phyloP scores from a whole-genome alignment of 1,284 basidiomycete species.

The Golubevia sp. region DNA sequence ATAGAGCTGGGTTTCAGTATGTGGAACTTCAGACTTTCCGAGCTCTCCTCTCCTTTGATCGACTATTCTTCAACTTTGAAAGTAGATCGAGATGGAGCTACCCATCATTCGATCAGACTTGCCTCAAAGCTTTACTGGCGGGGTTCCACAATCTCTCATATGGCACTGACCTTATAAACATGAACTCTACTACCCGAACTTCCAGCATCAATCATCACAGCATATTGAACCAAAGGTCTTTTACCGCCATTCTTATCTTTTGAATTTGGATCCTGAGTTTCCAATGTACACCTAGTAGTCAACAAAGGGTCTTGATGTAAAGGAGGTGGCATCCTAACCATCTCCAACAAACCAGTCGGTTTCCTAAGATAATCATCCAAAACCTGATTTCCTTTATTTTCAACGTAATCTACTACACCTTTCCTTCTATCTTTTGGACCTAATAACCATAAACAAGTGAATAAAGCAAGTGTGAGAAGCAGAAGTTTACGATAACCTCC shows the following conservation, averaged over 20 bases:
- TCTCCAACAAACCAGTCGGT: constrained; percentile 1
- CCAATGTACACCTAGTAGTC: constrained; percentile 41
- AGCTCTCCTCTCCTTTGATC: too few relatives aligned
- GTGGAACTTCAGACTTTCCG: too few relatives aligned
- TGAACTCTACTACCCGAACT: constrained; percentile 96
- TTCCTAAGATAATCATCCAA: constrained; percentile 10
- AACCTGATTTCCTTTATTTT: constrained; percentile 29
- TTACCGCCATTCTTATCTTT: constrained; percentile 21
- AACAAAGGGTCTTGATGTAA: constrained; percentile 42
- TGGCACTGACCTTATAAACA: constrained; percentile 80
- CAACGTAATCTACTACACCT: constrained; percentile 30
- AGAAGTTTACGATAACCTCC: too few relatives aligned
- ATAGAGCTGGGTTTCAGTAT: too few relatives aligned
- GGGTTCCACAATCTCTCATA: constrained; percentile 60
- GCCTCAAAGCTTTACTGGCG: too few relatives aligned
- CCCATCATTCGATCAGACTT: too few relatives aligned
- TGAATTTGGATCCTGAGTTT: background rate
- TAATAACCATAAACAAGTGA: constrained; percentile 16
- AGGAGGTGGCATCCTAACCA: constrained; percentile 25
- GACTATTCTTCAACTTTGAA: too few relatives aligned
- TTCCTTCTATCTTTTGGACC: constrained; percentile 23
- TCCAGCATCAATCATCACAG: constrained; percentile 96
- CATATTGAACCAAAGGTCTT: constrained; percentile 72
- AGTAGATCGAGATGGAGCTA: too few relatives aligned
- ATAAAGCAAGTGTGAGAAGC: too few relatives aligned